Percentiles rank a stretch among this genome's conserved stretches.
Evolutionary conservation across 1,139 yeast species (phyloP).

Genomic region (Lodderomyces metapsilosis): DNA sequence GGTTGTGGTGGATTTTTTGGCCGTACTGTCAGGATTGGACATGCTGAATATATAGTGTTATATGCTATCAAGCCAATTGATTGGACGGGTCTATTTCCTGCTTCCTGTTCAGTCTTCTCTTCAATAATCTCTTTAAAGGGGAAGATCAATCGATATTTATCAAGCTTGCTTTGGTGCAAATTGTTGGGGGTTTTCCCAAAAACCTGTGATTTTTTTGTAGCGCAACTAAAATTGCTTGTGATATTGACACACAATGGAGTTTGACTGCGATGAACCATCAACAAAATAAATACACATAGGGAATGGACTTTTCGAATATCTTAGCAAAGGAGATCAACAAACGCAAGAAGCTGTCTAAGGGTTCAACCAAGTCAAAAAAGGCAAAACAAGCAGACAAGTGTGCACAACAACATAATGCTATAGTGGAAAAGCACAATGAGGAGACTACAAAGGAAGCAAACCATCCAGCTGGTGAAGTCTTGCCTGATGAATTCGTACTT

Average conservation of each 20-base stretch:
- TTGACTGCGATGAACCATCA: neutral
- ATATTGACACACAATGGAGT: neutral
- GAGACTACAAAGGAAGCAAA: neutral
- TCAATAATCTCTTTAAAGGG: no score
- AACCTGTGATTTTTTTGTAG: neutral
- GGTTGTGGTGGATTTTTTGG: neutral
- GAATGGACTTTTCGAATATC: slow-evolving; percentile 17
- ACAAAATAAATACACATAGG: neutral
- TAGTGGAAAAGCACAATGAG: neutral
- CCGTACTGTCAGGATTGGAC: slow-evolving; percentile 1
- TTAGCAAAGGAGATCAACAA: slow-evolving; percentile 17
- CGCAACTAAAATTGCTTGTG: neutral
- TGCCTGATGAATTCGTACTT: neutral
- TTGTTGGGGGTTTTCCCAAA: neutral
- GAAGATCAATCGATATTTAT: neutral
- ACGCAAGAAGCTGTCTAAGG: slow-evolving; percentile 8
- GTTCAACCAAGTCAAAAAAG: slow-evolving; percentile 3
- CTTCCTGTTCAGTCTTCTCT: no score
- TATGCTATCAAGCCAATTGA: no score
- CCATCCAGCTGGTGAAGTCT: neutral
- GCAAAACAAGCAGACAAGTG: slow-evolving; percentile 14
- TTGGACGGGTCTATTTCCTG: no score
- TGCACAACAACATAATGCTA: neutral
- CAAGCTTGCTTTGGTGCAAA: neutral
- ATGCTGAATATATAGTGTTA: neutral